Percentiles rank a stretch among this genome's conserved stretches.
phyloP scores from a whole-genome alignment of 2,329 filamentous ascomycete genomes.

The Neopestalotiopsis rosae region DNA sequence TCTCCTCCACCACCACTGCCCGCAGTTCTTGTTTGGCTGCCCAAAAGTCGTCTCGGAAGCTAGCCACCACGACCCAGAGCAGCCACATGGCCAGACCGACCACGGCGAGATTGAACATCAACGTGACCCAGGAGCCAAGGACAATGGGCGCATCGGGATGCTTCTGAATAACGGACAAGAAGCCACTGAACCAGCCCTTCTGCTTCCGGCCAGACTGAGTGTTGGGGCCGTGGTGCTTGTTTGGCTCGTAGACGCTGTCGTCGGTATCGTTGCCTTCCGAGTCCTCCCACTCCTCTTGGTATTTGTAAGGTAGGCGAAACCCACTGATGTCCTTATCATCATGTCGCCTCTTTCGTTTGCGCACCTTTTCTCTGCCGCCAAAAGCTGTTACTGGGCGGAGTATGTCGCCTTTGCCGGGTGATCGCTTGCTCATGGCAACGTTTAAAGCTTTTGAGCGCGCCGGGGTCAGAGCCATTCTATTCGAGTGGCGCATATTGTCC shows the following conservation, averaged over 20 bases:
- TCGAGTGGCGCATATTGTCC: conserved; percentile 38
- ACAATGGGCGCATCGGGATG: conserved; percentile 65
- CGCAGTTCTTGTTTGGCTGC: conserved; percentile 73
- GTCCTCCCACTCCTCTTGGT: conserved; percentile 47
- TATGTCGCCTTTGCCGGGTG: conserved; percentile 70
- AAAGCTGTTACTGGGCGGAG: conserved; percentile 43
- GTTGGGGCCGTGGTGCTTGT: conserved; percentile 20
- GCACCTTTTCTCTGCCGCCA: conserved; percentile 49
- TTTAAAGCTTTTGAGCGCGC: conserved; percentile 48
- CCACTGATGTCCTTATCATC: conserved; percentile 59
- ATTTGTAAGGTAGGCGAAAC: conserved; percentile 46
- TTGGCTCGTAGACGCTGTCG: conserved; percentile 40
- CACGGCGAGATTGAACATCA: conserved; percentile 68
- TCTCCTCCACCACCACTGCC: conserved; percentile 64
- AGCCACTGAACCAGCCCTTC: conserved; percentile 46
- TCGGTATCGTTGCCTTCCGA: conserved; percentile 57
- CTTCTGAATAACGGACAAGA: conserved; percentile 59
- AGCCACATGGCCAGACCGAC: conserved; percentile 64
- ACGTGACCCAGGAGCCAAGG: conserved; percentile 63
- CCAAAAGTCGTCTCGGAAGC: conserved; percentile 76
- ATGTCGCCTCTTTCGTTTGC: conserved; percentile 59
- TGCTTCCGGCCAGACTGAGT: conserved; percentile 31
- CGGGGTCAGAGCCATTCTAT: conserved; percentile 53
- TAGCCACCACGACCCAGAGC: conserved; percentile 70
- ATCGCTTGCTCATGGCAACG: conserved; percentile 39